Conservation (phyloP, 768 basidiomycete genomes). For the Leccinum broughii region DNA sequence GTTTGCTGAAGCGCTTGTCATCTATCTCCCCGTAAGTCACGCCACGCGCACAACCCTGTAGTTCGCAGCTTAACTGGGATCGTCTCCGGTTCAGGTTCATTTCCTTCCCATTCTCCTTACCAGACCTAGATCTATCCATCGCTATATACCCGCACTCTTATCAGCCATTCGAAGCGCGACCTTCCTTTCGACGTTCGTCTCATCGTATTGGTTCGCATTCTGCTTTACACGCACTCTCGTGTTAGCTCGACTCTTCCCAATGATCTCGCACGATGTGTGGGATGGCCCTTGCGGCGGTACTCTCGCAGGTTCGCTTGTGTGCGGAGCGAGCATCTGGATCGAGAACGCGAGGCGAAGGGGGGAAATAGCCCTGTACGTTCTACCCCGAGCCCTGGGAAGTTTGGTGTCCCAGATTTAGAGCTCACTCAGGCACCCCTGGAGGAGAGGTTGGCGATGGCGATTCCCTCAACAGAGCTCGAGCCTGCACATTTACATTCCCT, state of each 20-base stretch:
- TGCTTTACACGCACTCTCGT: constrained; percentile 69
- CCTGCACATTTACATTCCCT: constrained; percentile 32
- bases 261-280: constrained; percentile 75
- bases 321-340: constrained; percentile 77
- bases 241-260: constrained; percentile 62
- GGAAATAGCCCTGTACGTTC: constrained; percentile 79
- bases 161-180: constrained; percentile 63
- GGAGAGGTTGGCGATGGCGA: constrained; percentile 42
- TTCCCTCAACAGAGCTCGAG: constrained; percentile 39
- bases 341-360: constrained; percentile 71
- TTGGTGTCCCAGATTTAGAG: constrained; percentile 44
- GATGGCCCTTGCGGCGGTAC: constrained; percentile 74
- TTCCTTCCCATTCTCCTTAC: constrained; percentile 65
- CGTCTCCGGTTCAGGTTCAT: constrained; percentile 51
- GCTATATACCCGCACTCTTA: constrained; percentile 42
- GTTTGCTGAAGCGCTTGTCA: constrained; percentile 60
- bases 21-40: constrained; percentile 69
- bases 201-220: constrained; percentile 68
- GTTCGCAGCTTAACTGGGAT: constrained; percentile 10
- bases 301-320: constrained; percentile 64
- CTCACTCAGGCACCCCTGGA: constrained; percentile 29
- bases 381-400: constrained; percentile 68
- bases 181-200: constrained; percentile 72
- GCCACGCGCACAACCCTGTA: neutral
- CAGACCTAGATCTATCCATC: constrained; percentile 51